Conservation (phyloP, 208 protist species). For the Perkinsela sp. region DNA sequence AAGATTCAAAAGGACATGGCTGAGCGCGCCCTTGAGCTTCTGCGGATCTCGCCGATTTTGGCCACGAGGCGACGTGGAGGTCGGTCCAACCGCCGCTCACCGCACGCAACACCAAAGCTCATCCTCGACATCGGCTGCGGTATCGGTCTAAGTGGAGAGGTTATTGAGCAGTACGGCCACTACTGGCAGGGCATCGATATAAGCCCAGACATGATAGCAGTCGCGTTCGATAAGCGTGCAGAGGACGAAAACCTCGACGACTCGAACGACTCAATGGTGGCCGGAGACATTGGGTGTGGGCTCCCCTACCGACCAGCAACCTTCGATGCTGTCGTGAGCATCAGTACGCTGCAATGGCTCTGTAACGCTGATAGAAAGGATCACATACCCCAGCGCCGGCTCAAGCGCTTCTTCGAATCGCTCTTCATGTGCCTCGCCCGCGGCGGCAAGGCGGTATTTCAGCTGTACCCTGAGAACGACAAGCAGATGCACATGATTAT, state of each 20-base stretch:
- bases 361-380: slow-evolving; percentile 79
- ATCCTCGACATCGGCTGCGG: slow-evolving; percentile 96
- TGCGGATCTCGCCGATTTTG: slow-evolving; percentile 50
- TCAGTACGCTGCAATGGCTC: slow-evolving; percentile 95
- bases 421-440: slow-evolving; percentile 77
- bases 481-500: slow-evolving; percentile 88
- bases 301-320: slow-evolving; percentile 76
- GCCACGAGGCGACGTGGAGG: slow-evolving; percentile 2
- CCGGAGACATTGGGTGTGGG: slow-evolving; percentile 77
- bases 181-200: slow-evolving; percentile 90
- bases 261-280: slow-evolving; percentile 16
- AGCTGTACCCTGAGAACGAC: slow-evolving; percentile 84
- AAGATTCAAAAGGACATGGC: slow-evolving; percentile 87
- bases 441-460: slow-evolving; percentile 72
- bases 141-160: slow-evolving; percentile 80
- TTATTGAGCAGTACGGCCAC: slow-evolving; percentile 74
- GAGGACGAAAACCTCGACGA: slow-evolving; percentile 5
- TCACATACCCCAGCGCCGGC: slow-evolving; percentile 69
- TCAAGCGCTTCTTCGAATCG: slow-evolving; percentile 79
- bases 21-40: slow-evolving; percentile 84
- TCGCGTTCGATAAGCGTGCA: slow-evolving; percentile 12
- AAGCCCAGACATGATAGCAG: slow-evolving; percentile 66
- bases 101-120: slow-evolving; percentile 12
- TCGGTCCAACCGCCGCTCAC: neutral
- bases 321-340: slow-evolving; percentile 91